Evolutionary conservation across 176 grass and related monocot species (phyloP).

Genomic region (Oryza coarctata): DNA sequence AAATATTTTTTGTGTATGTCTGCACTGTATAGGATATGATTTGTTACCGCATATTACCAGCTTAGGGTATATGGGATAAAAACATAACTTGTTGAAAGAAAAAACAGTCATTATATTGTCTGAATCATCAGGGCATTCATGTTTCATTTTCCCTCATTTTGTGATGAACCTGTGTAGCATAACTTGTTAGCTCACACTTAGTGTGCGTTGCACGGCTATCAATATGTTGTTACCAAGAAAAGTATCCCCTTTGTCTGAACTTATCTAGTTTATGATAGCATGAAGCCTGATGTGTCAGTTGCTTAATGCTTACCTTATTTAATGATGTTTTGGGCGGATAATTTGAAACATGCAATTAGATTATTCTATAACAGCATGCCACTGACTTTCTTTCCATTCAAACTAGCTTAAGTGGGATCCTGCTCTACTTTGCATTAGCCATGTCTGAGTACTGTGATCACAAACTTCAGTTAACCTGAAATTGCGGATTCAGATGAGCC

Average conservation of each 20-base stretch:
- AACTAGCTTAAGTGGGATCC: not conserved
- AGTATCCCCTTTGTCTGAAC: not conserved
- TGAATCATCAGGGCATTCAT: not conserved
- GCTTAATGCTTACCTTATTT: not conserved
- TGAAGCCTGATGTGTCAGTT: not conserved
- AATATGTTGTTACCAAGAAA: not conserved
- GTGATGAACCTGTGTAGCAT: not conserved
- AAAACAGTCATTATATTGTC: not conserved
- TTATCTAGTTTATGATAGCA: not conserved
- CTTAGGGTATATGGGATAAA: not conserved
- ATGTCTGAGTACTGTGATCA: not conserved
- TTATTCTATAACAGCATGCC: too few relatives aligned
- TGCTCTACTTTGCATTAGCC: too few relatives aligned
- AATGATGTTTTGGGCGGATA: not conserved
- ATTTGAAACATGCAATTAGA: not conserved
- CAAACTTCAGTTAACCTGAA: constrained; percentile 18
- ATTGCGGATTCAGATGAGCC: constrained; percentile 52
- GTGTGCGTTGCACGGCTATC: not conserved
- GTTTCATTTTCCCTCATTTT: not conserved
- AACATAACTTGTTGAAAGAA: not conserved
- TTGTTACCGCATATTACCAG: not conserved
- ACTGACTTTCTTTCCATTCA: not conserved
- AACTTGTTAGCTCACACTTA: not conserved
- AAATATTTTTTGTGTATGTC: not conserved
- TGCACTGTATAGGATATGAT: not conserved